Conservation (phyloP, 768 basidiomycete species). For the Antrodiella citrinella region DNA sequence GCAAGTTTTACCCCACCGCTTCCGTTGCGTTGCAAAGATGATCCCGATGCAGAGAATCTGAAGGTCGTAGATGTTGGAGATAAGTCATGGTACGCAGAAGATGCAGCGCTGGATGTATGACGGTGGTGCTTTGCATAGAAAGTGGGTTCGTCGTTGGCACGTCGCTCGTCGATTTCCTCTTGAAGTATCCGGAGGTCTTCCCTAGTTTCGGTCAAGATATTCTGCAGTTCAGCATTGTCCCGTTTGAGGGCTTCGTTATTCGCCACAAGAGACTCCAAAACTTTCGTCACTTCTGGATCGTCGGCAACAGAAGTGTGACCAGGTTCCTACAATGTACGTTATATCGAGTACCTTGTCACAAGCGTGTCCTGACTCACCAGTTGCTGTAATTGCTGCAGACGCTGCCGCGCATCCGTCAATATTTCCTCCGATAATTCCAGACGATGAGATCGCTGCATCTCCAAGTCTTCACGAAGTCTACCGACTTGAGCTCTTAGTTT, state of each 20-base stretch:
- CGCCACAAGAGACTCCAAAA: constrained; percentile 78
- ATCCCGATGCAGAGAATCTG: constrained; percentile 17
- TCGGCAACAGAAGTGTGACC: constrained; percentile 27
- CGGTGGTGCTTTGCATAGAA: constrained; percentile 16
- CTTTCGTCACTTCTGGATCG: constrained; percentile 52
- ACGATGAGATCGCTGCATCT: constrained; percentile 50
- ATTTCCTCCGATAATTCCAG: constrained; percentile 62
- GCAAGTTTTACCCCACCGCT: constrained; percentile 7
- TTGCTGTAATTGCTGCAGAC: constrained; percentile 52
- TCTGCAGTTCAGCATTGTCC: constrained; percentile 74
- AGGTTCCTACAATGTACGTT: not conserved
- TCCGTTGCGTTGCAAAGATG: constrained; percentile 10
- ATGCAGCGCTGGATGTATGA: constrained; percentile 13
- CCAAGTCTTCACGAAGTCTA: constrained; percentile 54
- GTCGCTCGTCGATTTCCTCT: constrained; percentile 70
- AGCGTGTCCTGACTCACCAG: constrained; percentile 47
- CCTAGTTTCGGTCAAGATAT: constrained; percentile 62
- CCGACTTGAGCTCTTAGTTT: constrained; percentile 64
- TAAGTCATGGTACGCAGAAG: constrained; percentile 7
- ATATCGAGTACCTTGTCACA: not conserved
- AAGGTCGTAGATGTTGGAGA: constrained; percentile 16
- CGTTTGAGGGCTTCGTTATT: constrained; percentile 79
- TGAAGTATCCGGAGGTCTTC: constrained; percentile 66
- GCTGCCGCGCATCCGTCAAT: constrained; percentile 54
- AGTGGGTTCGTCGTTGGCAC: constrained; percentile 31